Percentiles rank a stretch among this genome's conserved stretches.
Conservation (phyloP, 768 basidiomycete genomes). For the Podaxis mareebaensis region DNA sequence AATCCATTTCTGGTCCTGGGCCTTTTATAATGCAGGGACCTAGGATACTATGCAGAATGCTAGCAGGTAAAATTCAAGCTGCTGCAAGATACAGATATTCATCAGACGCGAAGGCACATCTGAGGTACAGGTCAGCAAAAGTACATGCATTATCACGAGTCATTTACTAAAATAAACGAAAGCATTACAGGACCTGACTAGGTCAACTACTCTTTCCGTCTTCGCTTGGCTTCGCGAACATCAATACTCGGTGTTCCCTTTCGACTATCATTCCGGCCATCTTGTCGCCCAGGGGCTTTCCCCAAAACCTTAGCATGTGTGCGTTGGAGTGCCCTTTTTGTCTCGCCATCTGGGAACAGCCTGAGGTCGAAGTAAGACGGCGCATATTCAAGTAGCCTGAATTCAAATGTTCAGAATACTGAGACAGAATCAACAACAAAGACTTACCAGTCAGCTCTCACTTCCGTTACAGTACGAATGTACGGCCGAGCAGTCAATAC, state of each 20-base stretch:
- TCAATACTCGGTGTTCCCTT: slow-evolving; percentile 22
- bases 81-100: no score
- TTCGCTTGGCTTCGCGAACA: slow-evolving; percentile 32
- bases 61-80: no score
- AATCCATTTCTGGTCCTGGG: no score
- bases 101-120: no score
- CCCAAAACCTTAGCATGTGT: slow-evolving; percentile 54
- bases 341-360: slow-evolving; percentile 68
- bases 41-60: no score
- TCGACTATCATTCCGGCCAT: slow-evolving; percentile 20
- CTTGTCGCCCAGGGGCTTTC: slow-evolving; percentile 30
- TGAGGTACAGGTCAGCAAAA: no score
- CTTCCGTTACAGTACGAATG: slow-evolving; percentile 89
- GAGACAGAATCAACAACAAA: slow-evolving; percentile 1
- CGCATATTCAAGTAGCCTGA: slow-evolving; percentile 42
- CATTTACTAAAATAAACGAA: no score
- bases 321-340: slow-evolving; percentile 63
- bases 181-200: no score
- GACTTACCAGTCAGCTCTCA: slow-evolving; percentile 79
- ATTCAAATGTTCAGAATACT: slow-evolving; percentile 8
- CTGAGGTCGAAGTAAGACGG: slow-evolving; percentile 67
- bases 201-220: slow-evolving; percentile 20
- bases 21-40: no score
- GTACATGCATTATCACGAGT: no score
- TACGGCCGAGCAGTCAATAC: slow-evolving; percentile 87